phyloP scores from a whole-genome alignment of 108 stramenopile species.

The Pseudonitzschia pungens region DNA sequence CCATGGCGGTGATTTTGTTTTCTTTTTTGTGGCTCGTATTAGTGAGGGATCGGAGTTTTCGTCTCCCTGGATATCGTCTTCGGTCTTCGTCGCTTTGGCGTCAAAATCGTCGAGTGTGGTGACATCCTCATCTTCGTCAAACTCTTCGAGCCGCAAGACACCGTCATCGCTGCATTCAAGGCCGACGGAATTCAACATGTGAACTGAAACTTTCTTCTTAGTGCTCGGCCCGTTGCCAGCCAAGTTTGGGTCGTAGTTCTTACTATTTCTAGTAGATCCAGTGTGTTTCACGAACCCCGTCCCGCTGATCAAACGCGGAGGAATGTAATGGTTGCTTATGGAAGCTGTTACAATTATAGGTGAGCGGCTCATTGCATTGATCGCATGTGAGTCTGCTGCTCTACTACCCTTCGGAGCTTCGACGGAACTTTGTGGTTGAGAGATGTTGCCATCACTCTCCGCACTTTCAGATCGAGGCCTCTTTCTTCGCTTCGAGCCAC shows the following conservation, averaged over 20 bases:
- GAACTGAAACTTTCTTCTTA: constrained; percentile 6
- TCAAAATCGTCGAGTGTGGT: not conserved
- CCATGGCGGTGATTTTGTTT: constrained; percentile 16
- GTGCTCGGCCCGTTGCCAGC: not conserved
- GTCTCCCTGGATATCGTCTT: not conserved
- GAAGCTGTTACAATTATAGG: constrained; percentile 6
- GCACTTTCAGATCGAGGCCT: no score
- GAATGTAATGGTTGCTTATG: constrained; percentile 15
- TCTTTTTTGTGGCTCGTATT: not conserved
- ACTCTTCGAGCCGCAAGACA: not conserved
- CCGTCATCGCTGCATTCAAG: constrained; percentile 11
- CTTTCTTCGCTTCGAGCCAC: not conserved
- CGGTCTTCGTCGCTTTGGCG: not conserved
- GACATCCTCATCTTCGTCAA: not conserved
- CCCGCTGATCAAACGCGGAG: constrained; percentile 5
- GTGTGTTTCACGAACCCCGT: not conserved
- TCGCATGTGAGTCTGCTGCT: not conserved
- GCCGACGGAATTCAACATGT: constrained; percentile 1
- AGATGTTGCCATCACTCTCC: not conserved
- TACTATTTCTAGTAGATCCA: not conserved
- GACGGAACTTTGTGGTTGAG: not conserved
- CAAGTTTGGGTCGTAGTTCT: not conserved
- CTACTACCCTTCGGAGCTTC: not conserved
- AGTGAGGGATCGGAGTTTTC: not conserved
- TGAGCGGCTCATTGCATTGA: not conserved